Conservation (phyloP, 1,284 basidiomycete species). For the Hemileia vastatrix region DNA sequence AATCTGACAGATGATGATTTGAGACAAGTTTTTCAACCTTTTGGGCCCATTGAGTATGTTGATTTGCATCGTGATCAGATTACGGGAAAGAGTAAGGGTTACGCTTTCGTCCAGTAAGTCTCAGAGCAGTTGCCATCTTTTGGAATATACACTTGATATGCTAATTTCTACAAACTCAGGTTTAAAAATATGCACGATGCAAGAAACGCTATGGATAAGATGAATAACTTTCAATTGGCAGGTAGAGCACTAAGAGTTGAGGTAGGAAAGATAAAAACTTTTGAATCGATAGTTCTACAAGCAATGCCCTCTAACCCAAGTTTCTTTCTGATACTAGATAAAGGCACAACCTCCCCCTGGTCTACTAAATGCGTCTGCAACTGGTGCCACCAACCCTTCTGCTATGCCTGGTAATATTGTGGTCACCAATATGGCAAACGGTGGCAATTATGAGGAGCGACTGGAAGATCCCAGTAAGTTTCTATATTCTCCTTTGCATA, state of each 20-base stretch:
- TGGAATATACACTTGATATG: slow-evolving; percentile 2
- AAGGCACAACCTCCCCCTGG: slow-evolving; percentile 21
- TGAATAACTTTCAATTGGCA: slow-evolving; percentile 96
- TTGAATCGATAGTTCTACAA: no score
- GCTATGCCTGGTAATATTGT: slow-evolving; percentile 50
- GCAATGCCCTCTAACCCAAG: no score
- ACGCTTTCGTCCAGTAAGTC: slow-evolving; percentile 87
- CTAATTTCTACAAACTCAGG: slow-evolving; percentile 51
- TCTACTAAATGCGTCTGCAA: slow-evolving; percentile 15
- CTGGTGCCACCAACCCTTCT: slow-evolving; percentile 8
- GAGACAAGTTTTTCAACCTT: slow-evolving; percentile 95
- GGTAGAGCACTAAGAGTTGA: slow-evolving; percentile 64
- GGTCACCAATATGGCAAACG: slow-evolving; percentile 69
- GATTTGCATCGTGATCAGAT: slow-evolving; percentile 71
- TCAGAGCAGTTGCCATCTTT: background rate
- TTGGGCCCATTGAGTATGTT: slow-evolving; percentile 93
- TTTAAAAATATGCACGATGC: slow-evolving; percentile 83
- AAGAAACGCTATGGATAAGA: slow-evolving; percentile 89
- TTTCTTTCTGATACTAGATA: slow-evolving; percentile 25
- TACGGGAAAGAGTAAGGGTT: slow-evolving; percentile 92
- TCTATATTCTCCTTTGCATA: slow-evolving; percentile 9
- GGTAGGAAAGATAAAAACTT: no score
- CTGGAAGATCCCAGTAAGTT: slow-evolving; percentile 27
- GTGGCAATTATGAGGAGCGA: slow-evolving; percentile 51
- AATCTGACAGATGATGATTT: slow-evolving; percentile 92